These are phyloP conservation scores for Torrubiellomyces zombiae DNA, from an alignment of 2,329 filamentous ascomycete genomes.

Conservation along the genomic window DNA sequence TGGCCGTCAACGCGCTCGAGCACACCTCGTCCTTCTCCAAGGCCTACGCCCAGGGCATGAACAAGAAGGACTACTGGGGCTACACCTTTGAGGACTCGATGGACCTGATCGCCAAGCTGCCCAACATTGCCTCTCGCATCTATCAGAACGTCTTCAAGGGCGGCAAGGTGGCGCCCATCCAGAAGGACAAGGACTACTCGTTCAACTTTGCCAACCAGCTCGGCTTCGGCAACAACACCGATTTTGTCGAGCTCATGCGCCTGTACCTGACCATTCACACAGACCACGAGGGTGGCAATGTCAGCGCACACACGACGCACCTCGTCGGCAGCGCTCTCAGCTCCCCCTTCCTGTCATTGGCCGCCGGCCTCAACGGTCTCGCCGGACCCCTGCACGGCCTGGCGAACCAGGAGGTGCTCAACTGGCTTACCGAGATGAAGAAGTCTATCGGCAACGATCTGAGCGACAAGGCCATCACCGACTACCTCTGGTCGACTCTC, in stretches of 20 bases:
- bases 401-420: constrained; percentile 98
- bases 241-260: constrained; percentile 97
- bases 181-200: constrained; percentile 98
- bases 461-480: constrained; percentile 88
- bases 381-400: constrained; percentile 96
- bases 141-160: constrained; percentile 99
- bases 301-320: constrained; percentile 96
- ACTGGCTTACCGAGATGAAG: constrained; percentile 99
- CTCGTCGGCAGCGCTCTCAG: constrained; percentile 90
- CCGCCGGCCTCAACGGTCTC: constrained; percentile 94
- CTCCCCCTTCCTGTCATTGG: constrained; percentile 92
- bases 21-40: constrained; percentile 96
- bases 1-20: constrained; percentile 95
- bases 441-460: constrained; percentile 82
- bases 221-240: constrained; percentile 82
- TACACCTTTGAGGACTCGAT: constrained; percentile 99
- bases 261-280: constrained; percentile 99
- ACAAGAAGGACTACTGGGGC: constrained; percentile 99
- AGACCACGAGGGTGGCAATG: constrained; percentile 98
- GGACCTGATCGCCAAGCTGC: constrained; percentile 99
- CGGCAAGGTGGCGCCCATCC: constrained; percentile 85
- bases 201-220: constrained; percentile 99
- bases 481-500: constrained; percentile 97
- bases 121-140: constrained; percentile 93
- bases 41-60: constrained; percentile 96